Evolutionary conservation across 2,329 filamentous ascomycete species (phyloP).

Genomic region (Huntiella moniliformis): DNA sequence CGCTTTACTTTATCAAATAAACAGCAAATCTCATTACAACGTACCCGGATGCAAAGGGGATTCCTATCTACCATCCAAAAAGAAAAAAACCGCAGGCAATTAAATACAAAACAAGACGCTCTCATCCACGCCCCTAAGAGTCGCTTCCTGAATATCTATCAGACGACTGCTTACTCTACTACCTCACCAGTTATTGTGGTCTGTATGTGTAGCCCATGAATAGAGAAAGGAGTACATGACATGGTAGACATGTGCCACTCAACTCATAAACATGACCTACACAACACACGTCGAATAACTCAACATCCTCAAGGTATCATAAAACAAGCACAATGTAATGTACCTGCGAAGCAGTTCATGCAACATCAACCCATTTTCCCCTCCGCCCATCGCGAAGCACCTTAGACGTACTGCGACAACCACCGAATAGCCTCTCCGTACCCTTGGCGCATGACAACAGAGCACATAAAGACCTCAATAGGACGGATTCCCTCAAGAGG

Average conservation of each 20-base stretch:
- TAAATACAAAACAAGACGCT: constrained; percentile 5
- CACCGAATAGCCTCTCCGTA: constrained; percentile 84
- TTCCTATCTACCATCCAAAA: neutral
- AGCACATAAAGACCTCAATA: constrained; percentile 98
- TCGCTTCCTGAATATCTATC: too few species aligned
- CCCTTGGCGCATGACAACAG: constrained; percentile 92
- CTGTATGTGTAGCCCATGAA: too few species aligned
- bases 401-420: constrained; percentile 80
- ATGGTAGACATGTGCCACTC: too few species aligned
- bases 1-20: neutral
- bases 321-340: neutral
- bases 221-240: too few species aligned
- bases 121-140: neutral
- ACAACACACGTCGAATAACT: neutral
- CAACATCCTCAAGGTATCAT: constrained; percentile 7
- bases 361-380: too few species aligned
- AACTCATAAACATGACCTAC: neutral
- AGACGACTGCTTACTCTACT: neutral
- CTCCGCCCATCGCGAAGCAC: neutral
- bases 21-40: constrained; percentile 10
- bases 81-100: neutral
- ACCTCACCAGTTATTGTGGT: neutral
- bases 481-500: constrained; percentile 80
- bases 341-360: too few species aligned
- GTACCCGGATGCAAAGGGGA: constrained; percentile 5